phyloP scores from a whole-genome alignment of 148 eudicot genomes.

The Polygonum maritimum region DNA sequence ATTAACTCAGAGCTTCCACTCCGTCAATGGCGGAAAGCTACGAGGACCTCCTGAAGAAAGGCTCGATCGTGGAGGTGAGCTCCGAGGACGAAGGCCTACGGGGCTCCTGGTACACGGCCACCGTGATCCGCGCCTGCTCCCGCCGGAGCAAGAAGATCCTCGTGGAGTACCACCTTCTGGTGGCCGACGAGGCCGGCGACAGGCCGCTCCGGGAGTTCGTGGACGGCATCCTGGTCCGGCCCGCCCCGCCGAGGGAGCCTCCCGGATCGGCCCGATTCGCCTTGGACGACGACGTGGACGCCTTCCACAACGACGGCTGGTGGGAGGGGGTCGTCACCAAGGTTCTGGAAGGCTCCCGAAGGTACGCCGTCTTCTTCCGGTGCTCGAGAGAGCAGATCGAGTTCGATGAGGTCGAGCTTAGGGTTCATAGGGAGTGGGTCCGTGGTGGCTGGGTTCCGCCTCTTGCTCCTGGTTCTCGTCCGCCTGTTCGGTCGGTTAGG shows the following conservation, averaged over 20 bases:
- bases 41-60: slow-evolving; percentile 18
- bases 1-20: not conserved
- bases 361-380: slow-evolving; percentile 38
- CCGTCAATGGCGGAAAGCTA: slow-evolving; percentile 11
- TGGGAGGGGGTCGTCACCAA: slow-evolving; percentile 63
- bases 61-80: slow-evolving; percentile 24
- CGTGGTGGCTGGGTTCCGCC: slow-evolving; percentile 43
- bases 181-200: slow-evolving; percentile 23
- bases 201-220: slow-evolving; percentile 40
- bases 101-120: slow-evolving; percentile 37
- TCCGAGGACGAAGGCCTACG: slow-evolving; percentile 22
- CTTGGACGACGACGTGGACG: slow-evolving; percentile 49
- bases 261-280: slow-evolving; percentile 11
- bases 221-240: slow-evolving; percentile 30
- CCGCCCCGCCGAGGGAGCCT: slow-evolving; percentile 34
- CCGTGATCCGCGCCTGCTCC: slow-evolving; percentile 14
- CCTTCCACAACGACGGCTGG: slow-evolving; percentile 68
- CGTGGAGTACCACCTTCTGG: slow-evolving; percentile 46
- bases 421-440: slow-evolving; percentile 63
- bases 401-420: slow-evolving; percentile 30
- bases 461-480: slow-evolving; percentile 15
- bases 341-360: slow-evolving; percentile 17
- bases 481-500: not conserved
- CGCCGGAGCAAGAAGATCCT: slow-evolving; percentile 15
- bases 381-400: slow-evolving; percentile 46